Evolutionary conservation across 352 stramenopile species (phyloP), one percentile per base, ranked within the genome.

Genomic region (Phytopythium ostracodes): DNA sequence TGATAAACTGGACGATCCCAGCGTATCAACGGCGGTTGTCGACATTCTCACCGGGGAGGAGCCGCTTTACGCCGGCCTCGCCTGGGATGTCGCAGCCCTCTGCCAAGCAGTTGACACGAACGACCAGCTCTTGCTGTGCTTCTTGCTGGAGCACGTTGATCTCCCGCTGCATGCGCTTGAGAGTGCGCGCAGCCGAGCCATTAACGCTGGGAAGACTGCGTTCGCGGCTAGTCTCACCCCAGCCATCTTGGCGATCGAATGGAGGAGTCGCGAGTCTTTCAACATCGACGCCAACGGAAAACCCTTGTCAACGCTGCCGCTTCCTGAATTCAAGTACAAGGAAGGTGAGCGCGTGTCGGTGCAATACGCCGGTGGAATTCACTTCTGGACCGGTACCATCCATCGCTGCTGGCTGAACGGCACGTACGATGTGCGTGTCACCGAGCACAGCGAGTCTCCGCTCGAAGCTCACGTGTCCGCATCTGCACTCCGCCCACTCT

Each of bases 361-460:
- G 18, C 42, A 53, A 38, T 46, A 59, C 36, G 25, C 46, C 2
- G 51, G 42, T 0, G 43, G 63, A 25, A 11, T 57, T 12, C 52
- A 56, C 14, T 64, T 62, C 51, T 68, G 56, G 24, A 35, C 20
- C n/a, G 67, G 53, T 2, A 56, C 58, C 17, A 66, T 73, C 25
- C 27, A 60, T 12, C 56, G 67, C 14, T 68, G 54, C 54, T 67
- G 54, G 18, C 46, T 69, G 4, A 64, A 73, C 47, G 66, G 62
- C 10, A 66, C 66, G 20, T 73, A 69, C 54, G 66, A 73, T 51
- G 56, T 73, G 20, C 40, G 46, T 8, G 60, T 64, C 42, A 17
- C 46, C 5, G 36, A 59, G 18, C n/a, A 59, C 24, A 59, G 20
- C n/a, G 25, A 22, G 2, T 12, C 35, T 8, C 11, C 35, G 24